Percentiles rank a stretch among this genome's conserved stretches.
Conservation (phyloP, 345 rosid genomes). For the Nephelium lappaceum region DNA sequence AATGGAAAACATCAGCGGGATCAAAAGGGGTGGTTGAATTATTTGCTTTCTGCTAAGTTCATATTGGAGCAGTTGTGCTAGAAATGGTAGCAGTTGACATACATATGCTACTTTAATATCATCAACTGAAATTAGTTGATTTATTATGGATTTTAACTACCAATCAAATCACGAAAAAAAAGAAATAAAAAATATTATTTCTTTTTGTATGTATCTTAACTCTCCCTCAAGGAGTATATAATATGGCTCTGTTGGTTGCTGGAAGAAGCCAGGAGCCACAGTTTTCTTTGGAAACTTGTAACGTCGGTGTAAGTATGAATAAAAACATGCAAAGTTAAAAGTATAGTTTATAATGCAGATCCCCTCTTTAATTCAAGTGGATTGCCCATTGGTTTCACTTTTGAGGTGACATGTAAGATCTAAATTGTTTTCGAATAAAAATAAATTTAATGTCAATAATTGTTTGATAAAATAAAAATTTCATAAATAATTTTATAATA, state of each 20-base stretch:
- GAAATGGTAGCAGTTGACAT: background rate
- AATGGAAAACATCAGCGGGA: background rate
- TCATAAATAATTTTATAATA: too few species aligned
- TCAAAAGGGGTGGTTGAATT: background rate
- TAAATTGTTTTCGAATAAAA: too few species aligned
- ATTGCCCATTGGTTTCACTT: too few species aligned
- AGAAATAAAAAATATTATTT: background rate
- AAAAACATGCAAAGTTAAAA: background rate
- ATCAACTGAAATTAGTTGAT: constrained; percentile 2
- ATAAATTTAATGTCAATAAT: too few species aligned
- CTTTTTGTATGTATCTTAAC: background rate
- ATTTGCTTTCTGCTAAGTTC: background rate
- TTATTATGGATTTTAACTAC: background rate
- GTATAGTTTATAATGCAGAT: too few species aligned
- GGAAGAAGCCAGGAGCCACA: background rate
- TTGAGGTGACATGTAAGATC: too few species aligned
- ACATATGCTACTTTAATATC: background rate
- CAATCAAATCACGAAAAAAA: background rate
- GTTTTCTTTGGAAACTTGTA: background rate
- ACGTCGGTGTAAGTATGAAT: too few species aligned
- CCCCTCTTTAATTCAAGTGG: too few species aligned
- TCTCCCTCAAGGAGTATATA: background rate
- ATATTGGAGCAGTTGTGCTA: too few species aligned
- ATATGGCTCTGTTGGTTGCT: background rate
- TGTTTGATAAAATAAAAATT: too few species aligned